Base-by-base conservation (phyloP, 23 red algal species). In the Chondrus crispus region DNA sequence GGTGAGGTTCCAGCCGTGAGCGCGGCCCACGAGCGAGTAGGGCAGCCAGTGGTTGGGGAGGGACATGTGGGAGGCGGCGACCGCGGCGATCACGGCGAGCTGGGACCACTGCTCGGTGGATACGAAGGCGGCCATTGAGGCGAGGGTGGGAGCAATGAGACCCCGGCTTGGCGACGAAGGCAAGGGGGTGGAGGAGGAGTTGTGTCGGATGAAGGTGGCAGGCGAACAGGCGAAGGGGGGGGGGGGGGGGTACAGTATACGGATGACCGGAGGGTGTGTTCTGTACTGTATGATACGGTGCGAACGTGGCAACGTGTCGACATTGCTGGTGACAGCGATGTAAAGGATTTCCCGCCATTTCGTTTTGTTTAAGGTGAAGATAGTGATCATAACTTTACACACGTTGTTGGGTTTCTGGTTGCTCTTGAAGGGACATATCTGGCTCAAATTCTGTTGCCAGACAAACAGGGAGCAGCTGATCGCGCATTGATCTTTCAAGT, bases 21-120 rank as follows among this genome's bases (percentile, higher is more conserved):
- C 87, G 33, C 87, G 70, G 12, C 71, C 87, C 18, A 90, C 87
- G 8, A 90, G 74, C 19, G 72, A 62, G 45, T 90, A 90, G 18
- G 87, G 87, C 4, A 90, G 71, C 87, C 87, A 90, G 70, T 90
- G 87, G 60, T 90, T 90, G 19, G 87, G 87, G 71, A 90, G 78
- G 37, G 87, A 90, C 87, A 90, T 90, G 72, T 90, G 87, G 16
- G 87, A 80, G 48, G 87, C 87, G 52, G 87, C 69, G 9, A 90
- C 87, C 36, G 87, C 73, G 40, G 87, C 87, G 14, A 90, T 73
- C 11, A 90, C 49, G 50, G 73, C 72, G 33, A 90, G 44, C 35
- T 90, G 70, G 44, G 87, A 44, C 70, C 72, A 79, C 26, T 32
- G 60, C 60, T 66, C 60, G 60, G 26, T n/a, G 7, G 60, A 32